Evolutionary conservation across 73 alveolate species (phyloP), one percentile per base, ranked within the genome.

Genomic region (Tetrahymena elliotti): DNA sequence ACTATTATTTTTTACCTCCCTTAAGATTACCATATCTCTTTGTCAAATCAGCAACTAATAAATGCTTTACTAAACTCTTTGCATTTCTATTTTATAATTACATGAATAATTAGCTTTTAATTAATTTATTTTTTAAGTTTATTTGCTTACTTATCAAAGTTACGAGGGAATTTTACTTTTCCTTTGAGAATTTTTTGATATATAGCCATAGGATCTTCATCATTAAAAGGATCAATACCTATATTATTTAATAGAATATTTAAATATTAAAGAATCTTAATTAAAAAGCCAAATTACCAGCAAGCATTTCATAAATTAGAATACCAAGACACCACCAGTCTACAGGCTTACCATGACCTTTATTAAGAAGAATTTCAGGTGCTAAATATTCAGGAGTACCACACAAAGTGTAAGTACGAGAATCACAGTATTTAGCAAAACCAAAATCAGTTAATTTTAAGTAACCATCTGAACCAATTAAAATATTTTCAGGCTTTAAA

Each of bases 321-420:
- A 98, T 97, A 41, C 99, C 99, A 36, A 99, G 95, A 68, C 99
- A 94, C 99, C 99, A 99, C 99, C 99, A 99, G 97, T 99, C 99
- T 37, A 98, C 99, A 36, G 99, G 99, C 97, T 98, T 99, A 38
- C 99, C 99, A 95, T 99, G 99, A 0, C 99, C 99, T 83, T 98
- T 95, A 95, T 98, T 98, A 84, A 98, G 97, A 27, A 99, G 93
- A 12, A 98, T 98, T 96, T 99, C 99, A 7, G 99, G 99, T 16
- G 99, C 99, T 34, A 98, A 93, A 95, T 98, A 98, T 94, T 99
- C 99, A 6, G 99, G 99, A 11, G 99, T 97, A 16, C 99, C 99
- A 93, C 99, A 98, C 1, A 99, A 98, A 13, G 99, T 99, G 97
- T 98, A 99, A 92, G 99, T 99, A 41, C 99, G 98, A 6, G 98